These are phyloP conservation scores for Trematosphaeria pertusa DNA, from an alignment of 2,329 filamentous ascomycete species.

Conservation along the genomic window DNA sequence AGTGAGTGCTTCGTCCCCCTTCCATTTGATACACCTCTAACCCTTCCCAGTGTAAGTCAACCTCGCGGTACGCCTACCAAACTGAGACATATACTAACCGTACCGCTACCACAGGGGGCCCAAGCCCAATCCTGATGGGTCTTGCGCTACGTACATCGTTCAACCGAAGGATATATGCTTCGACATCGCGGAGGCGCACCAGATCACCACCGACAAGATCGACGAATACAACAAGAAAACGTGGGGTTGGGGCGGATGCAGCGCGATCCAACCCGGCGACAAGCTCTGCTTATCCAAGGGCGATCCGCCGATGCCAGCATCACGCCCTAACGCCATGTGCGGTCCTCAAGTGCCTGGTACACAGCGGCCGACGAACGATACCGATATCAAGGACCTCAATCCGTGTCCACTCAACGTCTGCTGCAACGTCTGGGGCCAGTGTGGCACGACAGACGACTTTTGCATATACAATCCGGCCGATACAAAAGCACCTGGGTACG, in stretches of 20 bases:
- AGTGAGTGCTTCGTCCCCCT: too few relatives aligned
- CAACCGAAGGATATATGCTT: slow-evolving; percentile 15
- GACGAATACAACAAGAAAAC: slow-evolving; percentile 19
- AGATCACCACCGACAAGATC: slow-evolving; percentile 6
- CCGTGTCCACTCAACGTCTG: slow-evolving; percentile 27
- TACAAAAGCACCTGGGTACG: slow-evolving; percentile 6
- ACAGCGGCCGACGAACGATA: slow-evolving; percentile 36
- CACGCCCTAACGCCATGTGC: slow-evolving; percentile 50
- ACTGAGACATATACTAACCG: too few relatives aligned
- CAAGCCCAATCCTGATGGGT: slow-evolving; percentile 13
- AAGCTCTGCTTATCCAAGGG: slow-evolving; percentile 19
- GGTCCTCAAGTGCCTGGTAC: slow-evolving; percentile 54
- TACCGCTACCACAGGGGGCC: too few relatives aligned
- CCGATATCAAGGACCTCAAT: slow-evolving; percentile 25
- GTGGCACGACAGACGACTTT: slow-evolving; percentile 20
- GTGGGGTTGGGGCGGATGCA: slow-evolving; percentile 24
- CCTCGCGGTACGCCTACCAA: too few relatives aligned
- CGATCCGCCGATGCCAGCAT: slow-evolving; percentile 17
- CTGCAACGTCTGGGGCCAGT: slow-evolving; percentile 28
- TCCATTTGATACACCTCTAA: too few relatives aligned
- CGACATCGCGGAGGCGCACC: slow-evolving; percentile 9
- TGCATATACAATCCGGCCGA: slow-evolving; percentile 14
- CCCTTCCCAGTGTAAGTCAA: too few relatives aligned
- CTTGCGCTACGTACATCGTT: slow-evolving; percentile 9
- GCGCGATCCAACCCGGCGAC: slow-evolving; percentile 9